phyloP scores from a whole-genome alignment of 2,329 filamentous ascomycete species.

The Nothomitra cinnamomea region DNA sequence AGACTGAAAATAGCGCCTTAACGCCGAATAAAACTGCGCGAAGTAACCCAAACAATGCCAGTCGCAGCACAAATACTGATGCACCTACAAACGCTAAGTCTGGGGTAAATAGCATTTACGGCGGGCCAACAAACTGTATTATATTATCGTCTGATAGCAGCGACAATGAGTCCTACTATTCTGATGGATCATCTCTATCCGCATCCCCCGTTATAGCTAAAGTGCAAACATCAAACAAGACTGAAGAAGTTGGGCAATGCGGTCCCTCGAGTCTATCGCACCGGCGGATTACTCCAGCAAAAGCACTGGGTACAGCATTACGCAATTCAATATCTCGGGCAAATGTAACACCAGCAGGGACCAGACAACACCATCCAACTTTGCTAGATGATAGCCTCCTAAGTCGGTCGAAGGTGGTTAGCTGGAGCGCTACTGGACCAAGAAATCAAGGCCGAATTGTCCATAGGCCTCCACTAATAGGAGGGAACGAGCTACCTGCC shows the following conservation, averaged over 20 bases:
- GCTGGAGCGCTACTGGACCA: neutral
- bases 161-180: neutral
- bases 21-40: neutral
- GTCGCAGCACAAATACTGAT: neutral
- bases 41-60: too few species aligned
- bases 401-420: neutral
- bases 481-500: neutral
- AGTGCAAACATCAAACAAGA: neutral
- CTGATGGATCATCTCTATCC: neutral
- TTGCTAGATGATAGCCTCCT: neutral
- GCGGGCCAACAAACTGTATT: neutral
- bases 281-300: neutral
- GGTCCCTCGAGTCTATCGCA: neutral
- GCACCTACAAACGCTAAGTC: neutral
- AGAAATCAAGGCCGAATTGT: slow-evolving; percentile 1
- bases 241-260: too few species aligned
- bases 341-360: neutral
- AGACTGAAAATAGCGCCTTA: neutral
- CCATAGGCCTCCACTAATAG: neutral
- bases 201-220: neutral
- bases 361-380: neutral
- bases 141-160: neutral
- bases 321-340: neutral
- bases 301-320: too few species aligned
- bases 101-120: neutral